Evolutionary conservation across 1,139 yeast genomes (phyloP).

Genomic region (Yueomyces sp.): DNA sequence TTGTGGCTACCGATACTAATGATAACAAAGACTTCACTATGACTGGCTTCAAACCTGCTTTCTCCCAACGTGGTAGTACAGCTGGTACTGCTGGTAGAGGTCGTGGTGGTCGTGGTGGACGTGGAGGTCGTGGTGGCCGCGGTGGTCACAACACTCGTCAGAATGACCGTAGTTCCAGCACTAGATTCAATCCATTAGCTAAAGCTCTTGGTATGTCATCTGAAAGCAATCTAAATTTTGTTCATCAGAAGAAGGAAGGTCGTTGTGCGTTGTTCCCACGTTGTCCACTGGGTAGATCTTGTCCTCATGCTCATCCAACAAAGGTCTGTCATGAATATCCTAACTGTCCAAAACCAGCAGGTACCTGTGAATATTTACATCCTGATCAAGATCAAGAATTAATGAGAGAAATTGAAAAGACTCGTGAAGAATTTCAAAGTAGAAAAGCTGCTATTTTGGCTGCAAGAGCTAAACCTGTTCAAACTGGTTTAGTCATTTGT

Average conservation of each 20-base stretch:
- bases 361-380: conserved; percentile 72
- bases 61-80: conserved; percentile 14
- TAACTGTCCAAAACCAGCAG: conserved; percentile 65
- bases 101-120: conserved; percentile 17
- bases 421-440: conserved; percentile 40
- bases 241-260: conserved; percentile 34
- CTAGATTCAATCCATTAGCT: conserved; percentile 22
- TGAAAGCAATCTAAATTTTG: conserved; percentile 13
- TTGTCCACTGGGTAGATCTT: conserved; percentile 49
- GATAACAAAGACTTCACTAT: conserved; percentile 4
- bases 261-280: conserved; percentile 74
- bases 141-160: conserved; percentile 7
- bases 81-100: conserved; percentile 15
- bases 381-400: conserved; percentile 72
- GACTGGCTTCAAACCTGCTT: conserved; percentile 11
- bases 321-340: conserved; percentile 67
- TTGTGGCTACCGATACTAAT: conserved; percentile 9
- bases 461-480: conserved; percentile 24
- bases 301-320: conserved; percentile 71
- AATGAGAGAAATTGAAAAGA: conserved; percentile 51
- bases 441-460: conserved; percentile 27
- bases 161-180: conserved; percentile 16
- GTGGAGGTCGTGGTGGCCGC: conserved; percentile 13
- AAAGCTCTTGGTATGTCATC: conserved; percentile 22
- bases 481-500: conserved; percentile 46